Base-by-base conservation (phyloP, 495 filamentous ascomycete genomes). In the Talaromyces stipitatus region DNA sequence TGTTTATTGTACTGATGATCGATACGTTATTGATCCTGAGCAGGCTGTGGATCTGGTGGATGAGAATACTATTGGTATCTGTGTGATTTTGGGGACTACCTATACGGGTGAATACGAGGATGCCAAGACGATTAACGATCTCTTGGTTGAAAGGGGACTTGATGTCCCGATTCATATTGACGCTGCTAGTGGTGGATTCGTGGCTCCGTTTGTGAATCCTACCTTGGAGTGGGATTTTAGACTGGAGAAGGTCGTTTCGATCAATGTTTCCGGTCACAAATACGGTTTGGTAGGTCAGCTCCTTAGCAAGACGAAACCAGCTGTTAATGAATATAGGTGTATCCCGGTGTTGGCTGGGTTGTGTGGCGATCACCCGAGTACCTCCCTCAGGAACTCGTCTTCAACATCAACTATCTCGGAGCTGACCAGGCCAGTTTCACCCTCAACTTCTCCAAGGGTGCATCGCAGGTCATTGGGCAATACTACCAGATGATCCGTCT, bases 41-140 rank as follows among this genome's bases (percentile, higher is more conserved):
- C 73, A 92, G 74, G 87, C 89, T 0, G 87, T 95, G 23, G 76
- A 86, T 54, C 69, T 95, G n/a, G 81, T 95, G 4, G 91, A 96
- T 60, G 91, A 96, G 77, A 95, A 96, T 69, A 96, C 91, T 6
- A 95, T 96, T 64, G 91, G 91, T 56, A 96, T 96, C 65, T 95
- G 91, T 66, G 78, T 82, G 33, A 95, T 96, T 62, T 69, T 96
- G 11, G 91, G 91, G 11, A 91, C 90, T 1, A 96, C 91, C 1
- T 95, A 95, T 70, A 96, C 91, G n/a, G 91, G 91, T 50, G 87
- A 96, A 72, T 95, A 96, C 62, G 91, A 96, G 70, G 90, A 96
- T 66, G 82, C 90, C 64, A 91, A 95, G 78, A 85, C 76, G 8
- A 86, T 96, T 65, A 95, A 95, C 62, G 90, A 95, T 66, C 69